A percentile compares a stretch with the other conserved stretches of the same genome.
These are phyloP conservation scores for Solanum lycopersicoides DNA, from an alignment of 257 asterid genomes.

Conservation along the genomic window DNA sequence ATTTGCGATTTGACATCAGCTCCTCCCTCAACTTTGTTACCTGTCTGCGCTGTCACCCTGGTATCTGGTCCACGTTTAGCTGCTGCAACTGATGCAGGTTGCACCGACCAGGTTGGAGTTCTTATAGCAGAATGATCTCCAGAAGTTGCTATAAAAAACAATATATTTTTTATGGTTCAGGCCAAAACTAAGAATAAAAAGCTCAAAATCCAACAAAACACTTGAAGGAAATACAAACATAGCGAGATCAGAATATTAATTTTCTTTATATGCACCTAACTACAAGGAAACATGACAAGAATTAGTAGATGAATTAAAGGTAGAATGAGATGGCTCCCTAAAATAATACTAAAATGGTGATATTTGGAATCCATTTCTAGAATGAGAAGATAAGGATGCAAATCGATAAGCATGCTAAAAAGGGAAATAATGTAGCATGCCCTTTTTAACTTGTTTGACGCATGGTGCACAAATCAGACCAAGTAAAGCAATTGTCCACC, in stretches of 20 bases:
- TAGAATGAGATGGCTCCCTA: not conserved
- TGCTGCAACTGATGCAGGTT: conserved; percentile 41
- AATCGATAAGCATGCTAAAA: not conserved
- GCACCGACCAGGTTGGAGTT: conserved; percentile 72
- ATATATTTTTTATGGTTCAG: not conserved
- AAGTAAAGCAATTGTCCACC: not conserved
- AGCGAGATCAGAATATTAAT: not conserved
- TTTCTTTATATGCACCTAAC: not conserved
- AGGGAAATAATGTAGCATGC: not conserved
- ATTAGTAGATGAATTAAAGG: not conserved
- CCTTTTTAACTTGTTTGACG: not conserved
- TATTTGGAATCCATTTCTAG: not conserved
- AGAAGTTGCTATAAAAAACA: conserved; percentile 27
- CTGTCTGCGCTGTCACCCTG: conserved; percentile 36
- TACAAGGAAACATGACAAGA: not conserved
- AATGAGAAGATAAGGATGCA: not conserved
- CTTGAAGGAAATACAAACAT: not conserved
- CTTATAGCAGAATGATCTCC: conserved; percentile 38
- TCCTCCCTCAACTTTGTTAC: conserved; percentile 45
- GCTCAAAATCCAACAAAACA: not conserved
- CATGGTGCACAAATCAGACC: not conserved
- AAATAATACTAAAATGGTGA: not conserved
- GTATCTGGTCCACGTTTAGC: conserved; percentile 41
- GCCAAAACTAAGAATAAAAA: not conserved
- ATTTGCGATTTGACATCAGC: conserved; percentile 37